A percentile compares a stretch with the other conserved stretches of the same genome.
Evolutionary conservation across 2,329 filamentous ascomycete genomes (phyloP).

Genomic region (Alternaria ventricosa): DNA sequence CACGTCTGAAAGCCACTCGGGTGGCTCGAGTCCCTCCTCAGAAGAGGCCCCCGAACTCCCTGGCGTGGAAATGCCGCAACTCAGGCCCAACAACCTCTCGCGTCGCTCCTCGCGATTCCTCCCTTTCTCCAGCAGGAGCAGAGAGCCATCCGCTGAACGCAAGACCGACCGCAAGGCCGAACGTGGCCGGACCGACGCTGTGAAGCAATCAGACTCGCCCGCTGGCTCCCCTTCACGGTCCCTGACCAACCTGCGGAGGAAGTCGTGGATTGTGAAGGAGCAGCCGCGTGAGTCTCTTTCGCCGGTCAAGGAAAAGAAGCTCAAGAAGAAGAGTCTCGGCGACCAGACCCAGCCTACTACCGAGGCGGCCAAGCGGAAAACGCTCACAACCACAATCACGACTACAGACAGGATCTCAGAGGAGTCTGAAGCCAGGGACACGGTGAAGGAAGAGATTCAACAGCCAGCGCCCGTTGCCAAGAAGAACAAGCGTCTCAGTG

Average conservation of each 20-base stretch:
- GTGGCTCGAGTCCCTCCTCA: constrained; percentile 53
- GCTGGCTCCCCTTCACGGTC: constrained; percentile 39
- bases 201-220: constrained; percentile 34
- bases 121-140: constrained; percentile 43
- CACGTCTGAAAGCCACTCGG: constrained; percentile 50
- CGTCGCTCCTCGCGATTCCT: constrained; percentile 47
- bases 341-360: constrained; percentile 22
- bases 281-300: constrained; percentile 19
- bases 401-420: constrained; percentile 40
- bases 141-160: constrained; percentile 40
- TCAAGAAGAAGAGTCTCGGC: constrained; percentile 22
- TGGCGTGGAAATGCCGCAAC: constrained; percentile 38
- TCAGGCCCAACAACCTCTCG: constrained; percentile 37
- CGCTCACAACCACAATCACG: constrained; percentile 22
- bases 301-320: constrained; percentile 23
- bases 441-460: constrained; percentile 30
- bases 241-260: constrained; percentile 43
- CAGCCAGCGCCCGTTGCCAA: constrained; percentile 38
- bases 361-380: constrained; percentile 37
- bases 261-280: constrained; percentile 44
- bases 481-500: constrained; percentile 46
- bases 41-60: constrained; percentile 41
- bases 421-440: constrained; percentile 29
- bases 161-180: constrained; percentile 35
- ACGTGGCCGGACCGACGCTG: constrained; percentile 32